Evolutionary conservation across 2,329 filamentous ascomycete genomes (phyloP), one percentile per base, ranked within the genome.

Genomic region (Dactylella cylindrospora): DNA sequence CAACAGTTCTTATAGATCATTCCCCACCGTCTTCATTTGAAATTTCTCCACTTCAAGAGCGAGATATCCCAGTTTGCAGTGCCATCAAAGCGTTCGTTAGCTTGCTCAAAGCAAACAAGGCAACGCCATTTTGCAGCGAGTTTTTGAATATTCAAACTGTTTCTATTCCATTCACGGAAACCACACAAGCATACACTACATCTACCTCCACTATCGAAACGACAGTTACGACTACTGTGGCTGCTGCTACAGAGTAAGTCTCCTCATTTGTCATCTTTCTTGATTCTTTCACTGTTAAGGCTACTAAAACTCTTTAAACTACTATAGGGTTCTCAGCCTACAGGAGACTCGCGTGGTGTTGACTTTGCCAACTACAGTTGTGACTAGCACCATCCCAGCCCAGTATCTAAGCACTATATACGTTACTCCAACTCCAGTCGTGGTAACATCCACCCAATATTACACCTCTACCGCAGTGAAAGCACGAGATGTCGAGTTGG

Each of bases 231-330:
- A 12, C 17, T 13, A 40, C 35, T 9, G 35, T 32, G 9, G 40
- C 46, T 3, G 45, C 32, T 1, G 45, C 45, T 17, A 49, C 45
- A 31, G 45, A 39, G 45, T 49, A 29, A 31, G 40, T 20, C n/a
- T n/a, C n/a, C n/a, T n/a, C n/a, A n/a, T n/a, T n/a, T n/a, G n/a
- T n/a, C n/a, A n/a, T n/a, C n/a, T n/a, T n/a, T n/a, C n/a, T n/a
- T n/a, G n/a, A n/a, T n/a, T n/a, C n/a, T n/a, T n/a, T n/a, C n/a
- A n/a, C n/a, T 44, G 6, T 35, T 15, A 41, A 25, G 28, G 38
- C 3, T 10, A 41, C n/a, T 2, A 20, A 31, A 1, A 13, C 29
- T 49, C 20, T 36, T 17, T 10, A 20, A 17, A 6, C 23, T n/a
- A n/a, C n/a, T n/a, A n/a, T 22, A 49, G 45, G 3, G n/a, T 19